Base-by-base conservation (phyloP, 2,329 filamentous ascomycete species). In the Verticillium nonalfalfae region DNA sequence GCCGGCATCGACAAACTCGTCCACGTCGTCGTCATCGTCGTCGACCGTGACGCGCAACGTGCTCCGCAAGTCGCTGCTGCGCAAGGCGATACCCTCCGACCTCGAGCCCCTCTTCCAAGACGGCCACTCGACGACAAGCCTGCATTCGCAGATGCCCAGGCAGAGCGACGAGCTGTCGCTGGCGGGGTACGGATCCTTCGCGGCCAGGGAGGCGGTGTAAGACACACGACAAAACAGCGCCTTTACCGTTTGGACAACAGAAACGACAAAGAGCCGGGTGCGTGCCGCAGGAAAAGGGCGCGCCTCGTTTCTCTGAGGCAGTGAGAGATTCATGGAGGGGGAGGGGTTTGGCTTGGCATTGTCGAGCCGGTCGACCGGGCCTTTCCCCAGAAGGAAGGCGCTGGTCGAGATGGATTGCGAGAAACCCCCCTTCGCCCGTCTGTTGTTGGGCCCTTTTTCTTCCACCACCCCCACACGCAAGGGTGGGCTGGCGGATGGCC, bases 131-230 rank as follows among this genome's bases (percentile, higher is more conserved):
- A 52, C 45, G 45, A 52, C 18, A 18, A 52, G 45, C 45, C 45
- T 52, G 45, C 45, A 31, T 18, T 52, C 45, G 45, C 18, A 52
- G 18, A 10, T 21, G 33, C 39, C 57, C 10, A 21, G 57, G 18
- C 57, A 58, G 57, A 58, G 57, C 38, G 57, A 45, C 36, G 57
- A 58, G 21, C 56, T 58, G 1, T 58, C 57, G 18, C 38, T 50
- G 18, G 18, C 56, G 38, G 38, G 18, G 45, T 52, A 26, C 9
- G 45, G 45, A 10, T 52, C 26, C 2, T 31, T 40, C 38, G 57
- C 33, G 14, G 15, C 38, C 14, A 33, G 57, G 57, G 57, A 58
- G 57, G 45, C 57, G 21, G 26, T 58, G 21, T 58, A 33, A 58
- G 38, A 31, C 55, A 35, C 6, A 4, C 26, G 26, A 31, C 26